Conservation (phyloP, 2,329 filamentous ascomycete species). For the Stemphylium lycopersici region DNA sequence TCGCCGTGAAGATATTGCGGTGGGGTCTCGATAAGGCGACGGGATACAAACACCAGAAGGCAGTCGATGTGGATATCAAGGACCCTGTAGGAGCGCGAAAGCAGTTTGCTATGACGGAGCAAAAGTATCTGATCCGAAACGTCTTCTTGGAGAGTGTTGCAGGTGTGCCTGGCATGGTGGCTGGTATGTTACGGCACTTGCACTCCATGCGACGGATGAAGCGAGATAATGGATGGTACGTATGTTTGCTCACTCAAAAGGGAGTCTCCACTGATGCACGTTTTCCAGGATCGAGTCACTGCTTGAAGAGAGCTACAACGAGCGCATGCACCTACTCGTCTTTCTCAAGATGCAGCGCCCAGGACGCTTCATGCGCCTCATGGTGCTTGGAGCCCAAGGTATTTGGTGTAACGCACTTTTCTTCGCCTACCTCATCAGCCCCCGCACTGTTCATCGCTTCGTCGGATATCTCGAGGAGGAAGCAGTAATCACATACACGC, state of each 20-base stretch:
- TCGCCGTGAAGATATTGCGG: slow-evolving; percentile 75
- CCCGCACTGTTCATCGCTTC: slow-evolving; percentile 89
- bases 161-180: slow-evolving; percentile 96
- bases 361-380: slow-evolving; percentile 86
- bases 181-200: slow-evolving; percentile 89
- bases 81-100: slow-evolving; percentile 60
- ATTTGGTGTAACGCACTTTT: slow-evolving; percentile 98
- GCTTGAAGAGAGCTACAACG: slow-evolving; percentile 88
- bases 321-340: slow-evolving; percentile 89
- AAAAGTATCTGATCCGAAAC: slow-evolving; percentile 88
- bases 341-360: slow-evolving; percentile 92
- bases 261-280: slow-evolving; percentile 10
- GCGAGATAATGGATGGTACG: slow-evolving; percentile 85
- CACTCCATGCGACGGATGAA: slow-evolving; percentile 83
- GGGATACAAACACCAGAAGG: slow-evolving; percentile 75
- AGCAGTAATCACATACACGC: slow-evolving; percentile 92
- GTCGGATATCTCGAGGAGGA: slow-evolving; percentile 98
- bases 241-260: not conserved
- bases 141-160: slow-evolving; percentile 95
- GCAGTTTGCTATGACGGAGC: slow-evolving; percentile 75
- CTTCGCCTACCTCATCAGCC: slow-evolving; percentile 83
- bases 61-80: slow-evolving; percentile 46
- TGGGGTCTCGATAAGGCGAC: slow-evolving; percentile 83
- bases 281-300: slow-evolving; percentile 81
- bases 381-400: slow-evolving; percentile 67